Percentiles rank a stretch among this genome's conserved stretches.
Evolutionary conservation across 352 stramenopile genomes (phyloP).

Genomic region (Pelagophyceae sp.): DNA sequence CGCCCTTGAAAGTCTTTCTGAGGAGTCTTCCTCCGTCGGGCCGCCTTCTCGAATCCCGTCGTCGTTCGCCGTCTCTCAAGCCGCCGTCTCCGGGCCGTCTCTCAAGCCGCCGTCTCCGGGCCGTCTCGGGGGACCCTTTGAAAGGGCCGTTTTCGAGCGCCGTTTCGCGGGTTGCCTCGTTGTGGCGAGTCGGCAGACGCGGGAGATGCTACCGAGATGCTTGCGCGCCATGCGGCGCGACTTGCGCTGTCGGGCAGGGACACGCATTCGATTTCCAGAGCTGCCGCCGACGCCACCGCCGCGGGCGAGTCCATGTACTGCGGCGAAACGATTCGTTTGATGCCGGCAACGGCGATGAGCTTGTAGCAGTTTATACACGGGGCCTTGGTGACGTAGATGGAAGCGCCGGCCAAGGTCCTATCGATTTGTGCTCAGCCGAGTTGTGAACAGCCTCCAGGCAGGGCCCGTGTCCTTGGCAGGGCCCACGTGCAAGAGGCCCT

Average conservation of each 20-base stretch:
- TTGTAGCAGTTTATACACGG: neutral
- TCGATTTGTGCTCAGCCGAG: neutral
- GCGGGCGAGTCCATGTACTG: neutral
- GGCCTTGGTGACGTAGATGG: slow-evolving; percentile 6
- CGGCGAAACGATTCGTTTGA: neutral
- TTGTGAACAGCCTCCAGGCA: too few species aligned
- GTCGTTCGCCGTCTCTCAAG: too few species aligned
- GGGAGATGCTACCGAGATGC: neutral
- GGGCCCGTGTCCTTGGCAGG: too few species aligned
- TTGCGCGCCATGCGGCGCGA: neutral
- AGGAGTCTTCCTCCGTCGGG: too few species aligned
- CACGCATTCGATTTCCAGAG: neutral
- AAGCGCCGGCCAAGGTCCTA: neutral
- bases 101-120: too few species aligned
- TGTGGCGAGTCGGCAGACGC: neutral
- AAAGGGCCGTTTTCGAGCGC: too few species aligned
- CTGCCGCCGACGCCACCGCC: neutral
- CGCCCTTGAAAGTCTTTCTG: too few species aligned
- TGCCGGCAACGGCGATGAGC: slow-evolving; percentile 1
- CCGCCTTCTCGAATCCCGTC: too few species aligned
- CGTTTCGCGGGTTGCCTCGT: too few species aligned
- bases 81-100: too few species aligned
- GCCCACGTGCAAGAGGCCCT: too few species aligned
- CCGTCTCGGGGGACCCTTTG: too few species aligned
- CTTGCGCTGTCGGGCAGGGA: neutral